Evolutionary conservation across 163 green algal species (phyloP).

Genomic region (Scenedesmus sp.): DNA sequence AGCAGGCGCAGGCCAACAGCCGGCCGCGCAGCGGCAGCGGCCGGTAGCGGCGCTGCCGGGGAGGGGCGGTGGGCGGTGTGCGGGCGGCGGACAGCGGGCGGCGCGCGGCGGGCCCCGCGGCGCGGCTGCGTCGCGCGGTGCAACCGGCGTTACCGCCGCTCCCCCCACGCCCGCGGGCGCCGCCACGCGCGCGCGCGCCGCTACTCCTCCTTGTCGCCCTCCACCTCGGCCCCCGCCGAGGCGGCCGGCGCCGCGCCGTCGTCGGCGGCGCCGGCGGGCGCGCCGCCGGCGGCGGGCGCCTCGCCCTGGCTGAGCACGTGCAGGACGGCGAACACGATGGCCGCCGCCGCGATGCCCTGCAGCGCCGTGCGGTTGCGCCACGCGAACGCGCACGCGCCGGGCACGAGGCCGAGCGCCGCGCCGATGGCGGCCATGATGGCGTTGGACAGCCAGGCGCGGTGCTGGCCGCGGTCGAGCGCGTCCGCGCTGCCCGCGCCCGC

Average conservation of each 20-base stretch:
- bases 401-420: background rate
- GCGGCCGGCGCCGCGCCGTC: background rate
- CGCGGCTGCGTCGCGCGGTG: too few relatives aligned
- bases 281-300: background rate
- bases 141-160: too few relatives aligned
- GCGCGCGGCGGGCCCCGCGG: background rate
- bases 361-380: background rate
- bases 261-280: background rate
- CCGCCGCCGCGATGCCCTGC: background rate
- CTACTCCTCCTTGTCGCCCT: background rate
- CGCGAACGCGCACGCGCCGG: too few relatives aligned
- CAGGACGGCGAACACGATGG: background rate
- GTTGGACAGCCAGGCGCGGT: background rate
- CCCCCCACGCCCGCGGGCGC: too few relatives aligned
- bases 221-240: background rate
- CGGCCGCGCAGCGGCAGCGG: conserved; percentile 1
- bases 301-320: background rate
- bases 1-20: conserved; percentile 10
- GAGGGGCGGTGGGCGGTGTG: too few relatives aligned
- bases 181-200: too few relatives aligned
- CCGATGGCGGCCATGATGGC: background rate
- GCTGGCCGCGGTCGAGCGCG: too few relatives aligned
- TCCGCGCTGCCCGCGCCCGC: too few relatives aligned
- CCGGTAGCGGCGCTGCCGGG: too few relatives aligned
- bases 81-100: background rate